Conservation (phyloP, 2,329 filamentous ascomycete species). For the Dryadomyces sulphureus region DNA sequence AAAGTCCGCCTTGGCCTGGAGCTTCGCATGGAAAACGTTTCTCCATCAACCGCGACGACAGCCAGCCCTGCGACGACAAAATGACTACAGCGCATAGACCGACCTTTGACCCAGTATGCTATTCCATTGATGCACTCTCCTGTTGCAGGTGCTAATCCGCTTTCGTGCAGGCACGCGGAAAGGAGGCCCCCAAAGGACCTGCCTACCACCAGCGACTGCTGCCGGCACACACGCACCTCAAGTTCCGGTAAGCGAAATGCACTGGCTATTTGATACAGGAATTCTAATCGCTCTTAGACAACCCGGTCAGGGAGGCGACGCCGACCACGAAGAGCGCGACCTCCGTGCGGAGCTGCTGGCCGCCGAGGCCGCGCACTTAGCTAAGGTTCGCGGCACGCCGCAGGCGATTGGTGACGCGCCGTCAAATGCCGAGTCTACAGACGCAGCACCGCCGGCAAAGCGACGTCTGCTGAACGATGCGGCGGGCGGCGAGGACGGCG, state of each 20-base stretch:
- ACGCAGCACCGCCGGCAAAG: conserved; percentile 2
- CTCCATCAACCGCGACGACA: not conserved
- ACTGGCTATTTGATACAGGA: not conserved
- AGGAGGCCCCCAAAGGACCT: conserved; percentile 83
- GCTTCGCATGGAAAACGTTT: not conserved
- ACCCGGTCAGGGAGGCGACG: conserved; percentile 77
- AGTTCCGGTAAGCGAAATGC: conserved; percentile 46
- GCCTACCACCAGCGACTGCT: conserved; percentile 94
- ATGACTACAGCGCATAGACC: conserved; percentile 67
- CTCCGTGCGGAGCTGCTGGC: conserved; percentile 79
- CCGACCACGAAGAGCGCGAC: conserved; percentile 49
- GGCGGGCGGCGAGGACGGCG: conserved; percentile 16
- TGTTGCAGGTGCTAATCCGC: not conserved
- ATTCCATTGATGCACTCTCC: not conserved
- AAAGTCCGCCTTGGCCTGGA: not conserved
- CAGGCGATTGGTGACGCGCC: conserved; percentile 13
- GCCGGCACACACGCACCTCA: conserved; percentile 84
- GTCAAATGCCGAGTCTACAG: conserved; percentile 9
- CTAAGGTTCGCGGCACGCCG: conserved; percentile 60
- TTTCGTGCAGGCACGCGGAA: conserved; percentile 60
- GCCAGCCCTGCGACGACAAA: conserved; percentile 7
- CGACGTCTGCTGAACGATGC: conserved; percentile 6
- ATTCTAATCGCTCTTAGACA: conserved; percentile 31
- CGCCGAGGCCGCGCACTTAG: conserved; percentile 76
- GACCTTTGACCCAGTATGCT: conserved; percentile 79